A percentile compares a stretch with the other conserved stretches of the same genome.
These are phyloP conservation scores for Gyrodon lividus DNA, from an alignment of 768 basidiomycete genomes.

Conservation along the genomic window DNA sequence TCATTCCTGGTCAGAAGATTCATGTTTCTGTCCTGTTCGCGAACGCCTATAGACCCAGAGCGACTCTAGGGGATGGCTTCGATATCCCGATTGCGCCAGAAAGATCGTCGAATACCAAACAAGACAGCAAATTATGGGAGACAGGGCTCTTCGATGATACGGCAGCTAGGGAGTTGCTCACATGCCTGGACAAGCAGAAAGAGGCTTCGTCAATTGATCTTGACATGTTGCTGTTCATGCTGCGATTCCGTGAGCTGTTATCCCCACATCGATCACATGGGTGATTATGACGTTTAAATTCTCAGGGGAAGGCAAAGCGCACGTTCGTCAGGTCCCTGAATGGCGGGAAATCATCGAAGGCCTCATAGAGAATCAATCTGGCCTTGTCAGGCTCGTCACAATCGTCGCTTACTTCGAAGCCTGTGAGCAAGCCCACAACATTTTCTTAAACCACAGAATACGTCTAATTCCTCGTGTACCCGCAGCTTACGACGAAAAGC, in stretches of 20 bases:
- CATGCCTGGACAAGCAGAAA: conserved; percentile 10
- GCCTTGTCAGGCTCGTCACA: background rate
- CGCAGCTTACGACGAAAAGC: conserved; percentile 4
- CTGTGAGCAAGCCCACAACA: background rate
- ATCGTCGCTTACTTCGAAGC: conserved; percentile 1
- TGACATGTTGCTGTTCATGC: conserved; percentile 20
- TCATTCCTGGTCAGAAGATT: conserved; percentile 27
- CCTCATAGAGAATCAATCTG: background rate
- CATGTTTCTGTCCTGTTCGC: conserved; percentile 24
- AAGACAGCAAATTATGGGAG: conserved; percentile 19
- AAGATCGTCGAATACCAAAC: background rate
- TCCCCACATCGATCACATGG: background rate
- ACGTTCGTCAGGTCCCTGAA: background rate
- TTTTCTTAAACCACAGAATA: too few species aligned
- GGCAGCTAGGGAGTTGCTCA: conserved; percentile 12
- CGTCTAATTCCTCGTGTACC: background rate
- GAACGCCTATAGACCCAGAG: conserved; percentile 19
- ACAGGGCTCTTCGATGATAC: conserved; percentile 20
- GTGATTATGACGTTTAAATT: background rate
- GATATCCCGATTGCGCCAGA: conserved; percentile 15
- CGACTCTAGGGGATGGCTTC: conserved; percentile 22
- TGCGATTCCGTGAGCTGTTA: conserved; percentile 20
- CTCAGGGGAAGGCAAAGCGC: background rate
- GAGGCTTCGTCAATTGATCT: conserved; percentile 17
- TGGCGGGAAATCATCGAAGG: background rate